Conservation (phyloP, 768 basidiomycete species). For the Pleurotus tuoliensis region DNA sequence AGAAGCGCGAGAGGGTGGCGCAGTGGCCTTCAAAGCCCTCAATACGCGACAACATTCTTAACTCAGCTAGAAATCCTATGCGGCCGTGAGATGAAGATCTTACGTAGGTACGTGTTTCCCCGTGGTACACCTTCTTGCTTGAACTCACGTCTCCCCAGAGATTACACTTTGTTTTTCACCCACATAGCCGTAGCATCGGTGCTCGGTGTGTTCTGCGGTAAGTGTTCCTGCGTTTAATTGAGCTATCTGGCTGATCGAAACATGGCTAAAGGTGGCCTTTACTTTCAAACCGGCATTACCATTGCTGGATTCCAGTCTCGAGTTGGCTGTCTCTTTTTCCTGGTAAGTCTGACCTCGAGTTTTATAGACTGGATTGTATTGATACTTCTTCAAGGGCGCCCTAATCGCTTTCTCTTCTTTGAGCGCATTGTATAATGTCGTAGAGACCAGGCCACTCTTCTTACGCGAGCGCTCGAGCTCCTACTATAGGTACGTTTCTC, state of each 20-base stretch:
- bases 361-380: neutral
- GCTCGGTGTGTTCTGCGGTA: constrained; percentile 85
- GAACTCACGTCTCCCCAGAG: constrained; percentile 36
- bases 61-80: constrained; percentile 84
- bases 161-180: constrained; percentile 77
- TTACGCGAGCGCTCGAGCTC: constrained; percentile 81
- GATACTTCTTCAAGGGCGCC: constrained; percentile 54
- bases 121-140: neutral
- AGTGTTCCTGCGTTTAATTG: constrained; percentile 13
- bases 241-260: neutral
- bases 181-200: constrained; percentile 69
- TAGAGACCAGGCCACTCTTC: constrained; percentile 82
- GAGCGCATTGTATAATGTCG: constrained; percentile 86
- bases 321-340: constrained; percentile 93
- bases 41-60: constrained; percentile 75
- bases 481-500: constrained; percentile 67
- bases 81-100: constrained; percentile 81
- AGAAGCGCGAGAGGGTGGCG: neutral
- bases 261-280: constrained; percentile 63
- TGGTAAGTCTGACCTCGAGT: constrained; percentile 41
- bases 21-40: constrained; percentile 15
- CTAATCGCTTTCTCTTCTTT: constrained; percentile 89
- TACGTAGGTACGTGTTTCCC: constrained; percentile 51
- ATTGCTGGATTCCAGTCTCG: constrained; percentile 94
- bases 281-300: constrained; percentile 71